Evolutionary conservation across 768 basidiomycete genomes (phyloP).

Genomic region (Tulasnella sp.): DNA sequence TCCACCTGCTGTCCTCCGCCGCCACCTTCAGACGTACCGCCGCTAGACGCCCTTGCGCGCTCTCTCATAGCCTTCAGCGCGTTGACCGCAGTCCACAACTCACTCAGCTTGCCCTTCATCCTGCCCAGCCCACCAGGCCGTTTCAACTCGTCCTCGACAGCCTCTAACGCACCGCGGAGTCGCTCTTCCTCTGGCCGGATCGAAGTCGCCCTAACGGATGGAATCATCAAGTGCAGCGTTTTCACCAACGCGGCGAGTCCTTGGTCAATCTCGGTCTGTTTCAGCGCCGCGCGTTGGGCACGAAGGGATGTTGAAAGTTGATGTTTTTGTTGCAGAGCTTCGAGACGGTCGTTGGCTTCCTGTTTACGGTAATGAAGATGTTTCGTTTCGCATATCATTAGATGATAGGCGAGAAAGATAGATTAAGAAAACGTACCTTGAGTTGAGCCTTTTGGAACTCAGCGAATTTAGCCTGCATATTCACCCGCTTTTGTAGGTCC

Average conservation of each 20-base stretch:
- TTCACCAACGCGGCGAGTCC: conserved; percentile 58
- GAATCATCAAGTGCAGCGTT: conserved; percentile 69
- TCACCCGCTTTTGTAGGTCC: conserved; percentile 65
- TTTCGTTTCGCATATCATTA: neutral
- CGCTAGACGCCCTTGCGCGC: conserved; percentile 32
- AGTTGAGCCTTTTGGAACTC: conserved; percentile 55
- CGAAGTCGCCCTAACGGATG: conserved; percentile 58
- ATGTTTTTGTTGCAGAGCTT: conserved; percentile 49
- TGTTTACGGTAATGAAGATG: too few relatives aligned
- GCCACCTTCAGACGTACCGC: conserved; percentile 29
- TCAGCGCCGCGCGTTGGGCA: conserved; percentile 46
- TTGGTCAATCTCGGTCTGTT: conserved; percentile 47
- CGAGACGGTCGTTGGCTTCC: conserved; percentile 58
- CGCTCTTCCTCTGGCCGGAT: conserved; percentile 74
- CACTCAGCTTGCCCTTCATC: conserved; percentile 62
- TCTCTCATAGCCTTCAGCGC: conserved; percentile 52
- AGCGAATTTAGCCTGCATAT: conserved; percentile 59
- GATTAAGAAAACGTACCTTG: conserved; percentile 30
- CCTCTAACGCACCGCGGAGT: conserved; percentile 57
- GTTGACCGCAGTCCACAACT: conserved; percentile 76
- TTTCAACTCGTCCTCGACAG: conserved; percentile 61
- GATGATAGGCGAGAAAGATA: neutral
- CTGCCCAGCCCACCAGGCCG: conserved; percentile 33
- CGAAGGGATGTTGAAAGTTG: conserved; percentile 56
- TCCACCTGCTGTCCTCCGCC: conserved; percentile 1